A percentile compares a stretch with the other conserved stretches of the same genome.
Conservation (phyloP, 139 green algal species). For the Gonium pectorale region DNA sequence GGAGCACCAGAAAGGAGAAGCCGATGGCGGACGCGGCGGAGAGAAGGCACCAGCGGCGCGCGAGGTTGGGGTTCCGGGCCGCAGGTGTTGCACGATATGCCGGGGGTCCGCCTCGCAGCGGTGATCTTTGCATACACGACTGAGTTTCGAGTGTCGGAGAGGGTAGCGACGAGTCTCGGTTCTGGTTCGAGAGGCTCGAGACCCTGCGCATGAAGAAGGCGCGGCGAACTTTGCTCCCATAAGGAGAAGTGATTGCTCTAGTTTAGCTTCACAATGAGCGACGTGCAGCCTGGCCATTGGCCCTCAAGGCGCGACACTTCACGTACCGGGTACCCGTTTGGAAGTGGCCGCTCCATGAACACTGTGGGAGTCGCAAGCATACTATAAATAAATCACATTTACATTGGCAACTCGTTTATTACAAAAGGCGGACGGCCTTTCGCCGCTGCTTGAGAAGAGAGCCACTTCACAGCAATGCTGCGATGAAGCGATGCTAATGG, state of each 20-base stretch:
- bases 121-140: constrained; percentile 3
- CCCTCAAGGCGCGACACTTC: no score
- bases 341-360: no score
- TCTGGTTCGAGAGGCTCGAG: background rate
- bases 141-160: background rate
- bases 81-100: background rate
- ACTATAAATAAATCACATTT: no score
- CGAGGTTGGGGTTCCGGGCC: background rate
- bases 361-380: no score
- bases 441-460: no score
- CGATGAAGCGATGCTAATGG: no score
- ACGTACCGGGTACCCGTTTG: no score
- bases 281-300: background rate
- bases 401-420: background rate
- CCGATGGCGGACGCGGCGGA: background rate
- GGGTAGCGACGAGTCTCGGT: no score
- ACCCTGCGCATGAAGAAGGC: background rate
- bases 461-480: no score
- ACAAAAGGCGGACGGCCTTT: no score
- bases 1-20: background rate
- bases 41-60: background rate
- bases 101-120: background rate
- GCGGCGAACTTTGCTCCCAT: no score
- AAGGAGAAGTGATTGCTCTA: background rate
- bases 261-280: background rate